phyloP scores from a whole-genome alignment of 2,329 filamentous ascomycete species.

The Acephala macrosclerotiorum region DNA sequence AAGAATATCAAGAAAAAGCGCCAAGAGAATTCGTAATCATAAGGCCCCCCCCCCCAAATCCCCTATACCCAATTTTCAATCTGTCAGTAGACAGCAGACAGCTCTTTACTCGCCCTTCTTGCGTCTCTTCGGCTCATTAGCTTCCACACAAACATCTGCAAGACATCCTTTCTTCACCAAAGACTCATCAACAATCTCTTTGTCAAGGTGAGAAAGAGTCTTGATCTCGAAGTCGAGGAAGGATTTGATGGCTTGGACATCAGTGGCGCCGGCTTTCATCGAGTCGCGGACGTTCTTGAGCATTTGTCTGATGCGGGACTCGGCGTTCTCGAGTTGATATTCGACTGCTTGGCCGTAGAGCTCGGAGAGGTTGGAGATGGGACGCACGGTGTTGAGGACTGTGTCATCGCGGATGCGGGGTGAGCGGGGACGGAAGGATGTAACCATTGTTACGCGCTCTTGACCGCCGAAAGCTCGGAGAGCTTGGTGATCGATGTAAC shows the following conservation, averaged over 20 bases:
- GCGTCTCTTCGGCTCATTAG: slow-evolving; percentile 31
- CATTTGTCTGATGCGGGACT: slow-evolving; percentile 45
- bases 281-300: slow-evolving; percentile 45
- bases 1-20: slow-evolving; percentile 14
- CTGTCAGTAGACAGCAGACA: not conserved
- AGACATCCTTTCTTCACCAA: slow-evolving; percentile 40
- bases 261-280: slow-evolving; percentile 45
- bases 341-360: slow-evolving; percentile 49
- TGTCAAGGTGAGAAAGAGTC: slow-evolving; percentile 39
- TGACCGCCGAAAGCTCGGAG: slow-evolving; percentile 49
- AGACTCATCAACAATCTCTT: slow-evolving; percentile 45
- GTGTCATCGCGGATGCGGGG: slow-evolving; percentile 50
- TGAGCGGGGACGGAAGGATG: slow-evolving; percentile 51
- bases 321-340: slow-evolving; percentile 49
- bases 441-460: slow-evolving; percentile 56
- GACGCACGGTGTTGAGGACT: slow-evolving; percentile 46
- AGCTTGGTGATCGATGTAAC: slow-evolving; percentile 55
- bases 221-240: slow-evolving; percentile 48
- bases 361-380: slow-evolving; percentile 48
- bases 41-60: not conserved
- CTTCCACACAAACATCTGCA: slow-evolving; percentile 38
- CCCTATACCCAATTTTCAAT: slow-evolving; percentile 1
- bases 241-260: slow-evolving; percentile 45
- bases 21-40: slow-evolving; percentile 26
- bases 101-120: slow-evolving; percentile 29